phyloP scores from a whole-genome alignment of 306 rosid genomes.

The Vicia faba region DNA sequence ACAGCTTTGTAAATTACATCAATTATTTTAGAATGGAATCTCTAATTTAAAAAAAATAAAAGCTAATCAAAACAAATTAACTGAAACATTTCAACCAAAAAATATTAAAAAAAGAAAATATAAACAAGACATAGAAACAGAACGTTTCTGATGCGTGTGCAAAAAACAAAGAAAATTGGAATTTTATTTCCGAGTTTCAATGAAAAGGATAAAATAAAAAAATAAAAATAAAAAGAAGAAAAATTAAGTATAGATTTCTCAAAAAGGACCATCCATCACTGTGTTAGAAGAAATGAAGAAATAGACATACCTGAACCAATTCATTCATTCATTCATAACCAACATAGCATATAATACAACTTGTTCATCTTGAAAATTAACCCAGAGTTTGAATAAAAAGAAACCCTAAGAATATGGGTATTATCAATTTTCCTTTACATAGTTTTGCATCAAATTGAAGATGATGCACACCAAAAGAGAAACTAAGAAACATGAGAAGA shows the following conservation, averaged over 20 bases:
- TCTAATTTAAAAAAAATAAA: too few relatives aligned
- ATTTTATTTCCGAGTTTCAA: neutral
- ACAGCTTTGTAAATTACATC: too few relatives aligned
- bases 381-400: neutral
- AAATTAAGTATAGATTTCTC: neutral
- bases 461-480: slow-evolving; percentile 5
- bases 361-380: neutral
- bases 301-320: neutral
- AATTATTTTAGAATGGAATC: too few relatives aligned
- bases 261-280: neutral
- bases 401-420: slow-evolving; percentile 27
- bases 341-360: neutral
- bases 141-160: too few relatives aligned
- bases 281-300: neutral
- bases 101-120: too few relatives aligned
- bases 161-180: neutral
- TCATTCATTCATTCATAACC: slow-evolving; percentile 6
- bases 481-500: neutral
- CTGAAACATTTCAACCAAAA: too few relatives aligned
- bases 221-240: neutral
- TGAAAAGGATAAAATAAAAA: too few relatives aligned
- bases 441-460: slow-evolving; percentile 6
- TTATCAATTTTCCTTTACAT: slow-evolving; percentile 5
- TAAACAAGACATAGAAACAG: too few relatives aligned
- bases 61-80: too few relatives aligned